Evolutionary conservation across 2,329 filamentous ascomycete genomes (phyloP).

Genomic region (Botrytis deweyae): DNA sequence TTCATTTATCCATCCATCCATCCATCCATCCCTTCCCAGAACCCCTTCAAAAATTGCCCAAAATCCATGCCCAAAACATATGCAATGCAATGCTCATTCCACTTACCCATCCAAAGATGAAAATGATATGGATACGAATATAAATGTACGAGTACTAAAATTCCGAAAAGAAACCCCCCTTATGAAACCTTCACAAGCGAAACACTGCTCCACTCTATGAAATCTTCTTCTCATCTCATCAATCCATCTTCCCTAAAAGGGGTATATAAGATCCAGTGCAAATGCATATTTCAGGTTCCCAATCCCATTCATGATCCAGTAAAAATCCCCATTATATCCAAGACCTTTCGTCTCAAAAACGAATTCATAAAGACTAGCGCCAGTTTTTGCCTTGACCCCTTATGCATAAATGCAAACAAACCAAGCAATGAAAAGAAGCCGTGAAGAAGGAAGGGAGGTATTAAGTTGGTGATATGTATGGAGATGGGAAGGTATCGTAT

Average conservation of each 20-base stretch:
- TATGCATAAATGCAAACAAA: slow-evolving; percentile 11
- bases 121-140: background rate
- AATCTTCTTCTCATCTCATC: slow-evolving; percentile 5
- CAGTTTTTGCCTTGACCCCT: slow-evolving; percentile 11
- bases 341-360: background rate
- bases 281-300: background rate
- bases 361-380: background rate
- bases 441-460: background rate
- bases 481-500: background rate
- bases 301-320: background rate
- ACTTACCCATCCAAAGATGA: background rate
- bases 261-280: background rate
- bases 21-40: background rate
- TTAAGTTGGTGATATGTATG: background rate
- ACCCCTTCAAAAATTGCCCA: background rate
- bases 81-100: slow-evolving; percentile 8
- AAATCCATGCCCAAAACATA: slow-evolving; percentile 4
- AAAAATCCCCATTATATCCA: slow-evolving; percentile 2
- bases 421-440: background rate
- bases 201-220: background rate
- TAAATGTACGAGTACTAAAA: background rate
- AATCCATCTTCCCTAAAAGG: background rate
- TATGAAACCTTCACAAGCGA: background rate
- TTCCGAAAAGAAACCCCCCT: background rate
- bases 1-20: background rate